Evolutionary conservation across 208 protist species (phyloP).

Genomic region (Leishmania gerbilli): DNA sequence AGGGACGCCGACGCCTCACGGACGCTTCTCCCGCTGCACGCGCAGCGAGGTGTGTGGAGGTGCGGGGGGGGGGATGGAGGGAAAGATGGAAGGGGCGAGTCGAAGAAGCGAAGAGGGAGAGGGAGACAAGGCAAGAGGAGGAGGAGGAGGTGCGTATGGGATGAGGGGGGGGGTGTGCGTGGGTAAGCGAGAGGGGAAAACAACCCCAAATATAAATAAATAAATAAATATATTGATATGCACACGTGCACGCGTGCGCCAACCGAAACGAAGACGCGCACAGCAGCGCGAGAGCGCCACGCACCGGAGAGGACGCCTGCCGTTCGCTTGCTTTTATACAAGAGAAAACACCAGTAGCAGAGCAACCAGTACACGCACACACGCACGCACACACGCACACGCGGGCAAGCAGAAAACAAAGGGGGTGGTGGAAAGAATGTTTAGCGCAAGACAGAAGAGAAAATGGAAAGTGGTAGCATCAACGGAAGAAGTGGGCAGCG

Average conservation of each 20-base stretch:
- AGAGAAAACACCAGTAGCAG: background rate
- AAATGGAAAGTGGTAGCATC: background rate
- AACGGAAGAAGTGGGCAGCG: background rate
- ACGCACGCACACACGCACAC: background rate
- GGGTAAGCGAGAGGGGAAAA: background rate
- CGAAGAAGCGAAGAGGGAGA: background rate
- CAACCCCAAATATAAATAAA: too few relatives aligned
- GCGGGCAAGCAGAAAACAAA: too few relatives aligned
- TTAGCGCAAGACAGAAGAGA: background rate
- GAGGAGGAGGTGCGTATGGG: background rate
- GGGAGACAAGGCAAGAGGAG: background rate
- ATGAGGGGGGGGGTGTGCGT: background rate
- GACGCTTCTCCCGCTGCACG: too few relatives aligned
- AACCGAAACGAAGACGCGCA: too few relatives aligned
- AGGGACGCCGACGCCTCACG: too few relatives aligned
- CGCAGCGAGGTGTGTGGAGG: background rate
- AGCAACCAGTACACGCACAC: background rate
- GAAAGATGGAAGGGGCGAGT: too few relatives aligned
- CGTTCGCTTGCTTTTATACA: background rate
- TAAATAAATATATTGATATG: too few relatives aligned
- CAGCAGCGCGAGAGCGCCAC: background rate
- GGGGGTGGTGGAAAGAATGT: background rate
- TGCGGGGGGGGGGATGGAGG: background rate
- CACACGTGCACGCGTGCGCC: background rate
- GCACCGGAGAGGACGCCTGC: too few relatives aligned